Evolutionary conservation across 2,329 filamentous ascomycete species (phyloP).

Genomic region (Cercospora brassicicola): DNA sequence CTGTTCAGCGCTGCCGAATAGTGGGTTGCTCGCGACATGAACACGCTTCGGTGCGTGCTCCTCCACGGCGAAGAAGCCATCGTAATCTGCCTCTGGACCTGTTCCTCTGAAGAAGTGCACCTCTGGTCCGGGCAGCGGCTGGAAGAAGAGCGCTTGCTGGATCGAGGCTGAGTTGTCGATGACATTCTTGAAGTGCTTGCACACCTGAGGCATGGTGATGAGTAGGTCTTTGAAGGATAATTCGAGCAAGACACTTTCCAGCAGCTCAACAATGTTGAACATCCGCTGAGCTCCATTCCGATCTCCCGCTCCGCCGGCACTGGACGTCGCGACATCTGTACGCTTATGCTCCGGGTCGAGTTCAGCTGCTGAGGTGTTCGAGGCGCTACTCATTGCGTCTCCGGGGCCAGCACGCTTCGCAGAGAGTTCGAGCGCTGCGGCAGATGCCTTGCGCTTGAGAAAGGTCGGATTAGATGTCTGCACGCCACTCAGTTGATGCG

Average conservation of each 20-base stretch:
- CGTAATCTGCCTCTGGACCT: neutral
- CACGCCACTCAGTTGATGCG: neutral
- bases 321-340: neutral
- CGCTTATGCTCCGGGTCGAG: neutral
- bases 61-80: neutral
- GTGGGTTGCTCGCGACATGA: neutral
- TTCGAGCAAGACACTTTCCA: neutral
- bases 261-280: neutral
- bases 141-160: slow-evolving; percentile 20
- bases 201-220: slow-evolving; percentile 7
- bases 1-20: neutral
- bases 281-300: neutral
- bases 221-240: neutral
- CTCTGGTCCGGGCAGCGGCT: neutral
- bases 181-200: slow-evolving; percentile 13
- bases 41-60: neutral
- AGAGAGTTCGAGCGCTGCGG: neutral
- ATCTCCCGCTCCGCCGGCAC: neutral
- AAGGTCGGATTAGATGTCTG: neutral
- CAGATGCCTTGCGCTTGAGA: neutral
- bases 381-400: neutral
- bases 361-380: neutral
- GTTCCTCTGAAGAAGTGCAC: neutral
- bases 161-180: slow-evolving; percentile 11
- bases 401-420: neutral